phyloP scores from a whole-genome alignment of 108 stramenopile genomes.

The Schizochytrium sp. region DNA sequence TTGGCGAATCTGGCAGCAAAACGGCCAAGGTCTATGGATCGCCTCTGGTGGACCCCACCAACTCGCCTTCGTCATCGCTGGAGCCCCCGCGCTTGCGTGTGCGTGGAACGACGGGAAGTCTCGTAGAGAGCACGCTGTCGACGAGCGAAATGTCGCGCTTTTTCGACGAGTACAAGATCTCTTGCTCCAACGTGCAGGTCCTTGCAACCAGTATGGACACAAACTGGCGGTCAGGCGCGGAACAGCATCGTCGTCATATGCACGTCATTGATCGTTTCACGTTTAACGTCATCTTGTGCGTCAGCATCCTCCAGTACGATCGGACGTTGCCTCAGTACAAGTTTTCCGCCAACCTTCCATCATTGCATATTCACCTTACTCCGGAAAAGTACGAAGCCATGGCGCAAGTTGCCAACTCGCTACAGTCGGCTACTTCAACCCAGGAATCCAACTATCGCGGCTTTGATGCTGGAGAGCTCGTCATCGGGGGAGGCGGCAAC shows the following conservation, averaged over 20 bases:
- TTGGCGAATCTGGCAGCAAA: neutral
- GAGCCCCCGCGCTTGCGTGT: neutral
- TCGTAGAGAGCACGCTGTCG: neutral
- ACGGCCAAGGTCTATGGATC: too few species aligned
- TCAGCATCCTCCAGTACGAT: neutral
- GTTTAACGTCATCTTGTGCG: neutral
- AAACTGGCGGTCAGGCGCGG: neutral
- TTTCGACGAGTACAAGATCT: neutral
- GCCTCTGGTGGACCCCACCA: too few species aligned
- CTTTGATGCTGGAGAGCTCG: neutral
- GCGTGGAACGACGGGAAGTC: too few species aligned
- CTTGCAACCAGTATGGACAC: neutral
- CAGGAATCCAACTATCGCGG: neutral
- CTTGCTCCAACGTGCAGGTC: neutral
- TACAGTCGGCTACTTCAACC: neutral
- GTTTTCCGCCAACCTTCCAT: neutral
- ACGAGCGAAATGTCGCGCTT: neutral
- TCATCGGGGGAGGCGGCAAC: neutral
- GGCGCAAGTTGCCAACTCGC: neutral
- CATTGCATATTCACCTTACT: neutral
- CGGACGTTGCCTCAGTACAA: conserved; percentile 1
- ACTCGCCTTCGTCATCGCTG: neutral
- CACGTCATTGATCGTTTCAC: neutral
- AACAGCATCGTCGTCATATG: neutral
- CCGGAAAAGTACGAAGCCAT: neutral